Evolutionary conservation across 345 rosid genomes (phyloP), one percentile per base, ranked within the genome.

Genomic region (Murraya koenigii): DNA sequence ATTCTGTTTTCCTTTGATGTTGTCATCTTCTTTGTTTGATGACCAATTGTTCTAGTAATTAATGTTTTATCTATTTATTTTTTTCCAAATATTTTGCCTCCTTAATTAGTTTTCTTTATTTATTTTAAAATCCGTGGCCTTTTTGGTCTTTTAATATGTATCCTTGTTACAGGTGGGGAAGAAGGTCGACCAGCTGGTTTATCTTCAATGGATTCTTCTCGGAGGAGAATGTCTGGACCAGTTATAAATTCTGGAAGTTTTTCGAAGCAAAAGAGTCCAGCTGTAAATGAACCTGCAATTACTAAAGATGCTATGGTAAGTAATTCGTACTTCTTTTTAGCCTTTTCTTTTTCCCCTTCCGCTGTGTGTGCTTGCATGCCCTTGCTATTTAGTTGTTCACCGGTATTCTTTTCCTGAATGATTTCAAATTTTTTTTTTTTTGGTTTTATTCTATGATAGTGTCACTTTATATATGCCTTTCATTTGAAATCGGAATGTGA

Each of bases 141-240:
- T 49, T 33, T 1, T 0, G 30, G 59, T 52, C 33, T 25, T 36
- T 55, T 38, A 11, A 55, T 35, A 20, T 36, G 78, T 83, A 76
- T 76, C 30, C 66, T 67, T 66, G n/a, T 74, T 66, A 47, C 83
- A 96, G 99, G 90, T 6, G 97, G 88, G 61, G 89, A 88, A 62
- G 95, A 91, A 9, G 82, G 83, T 20, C 83, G 89, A 41, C 84
- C 82, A 9, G 74, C 77, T 35, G 81, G 86, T 78, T 83, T 89
- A 59, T 78, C 86, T 65, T 85, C 90, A 15, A 87, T 87, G 87
- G 98, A 93, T 84, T 85, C 91, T 47, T 83, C 97, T 55, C 76
- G 94, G 75, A 84, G 88, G 82, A 89, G 98, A 82, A 65, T 84
- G 71, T 91, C 98, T 36, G 97, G 94, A 35, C 89, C 89, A 64